Evolutionary conservation across 352 stramenopile species (phyloP).

Genomic region (Phytophthora melonis): DNA sequence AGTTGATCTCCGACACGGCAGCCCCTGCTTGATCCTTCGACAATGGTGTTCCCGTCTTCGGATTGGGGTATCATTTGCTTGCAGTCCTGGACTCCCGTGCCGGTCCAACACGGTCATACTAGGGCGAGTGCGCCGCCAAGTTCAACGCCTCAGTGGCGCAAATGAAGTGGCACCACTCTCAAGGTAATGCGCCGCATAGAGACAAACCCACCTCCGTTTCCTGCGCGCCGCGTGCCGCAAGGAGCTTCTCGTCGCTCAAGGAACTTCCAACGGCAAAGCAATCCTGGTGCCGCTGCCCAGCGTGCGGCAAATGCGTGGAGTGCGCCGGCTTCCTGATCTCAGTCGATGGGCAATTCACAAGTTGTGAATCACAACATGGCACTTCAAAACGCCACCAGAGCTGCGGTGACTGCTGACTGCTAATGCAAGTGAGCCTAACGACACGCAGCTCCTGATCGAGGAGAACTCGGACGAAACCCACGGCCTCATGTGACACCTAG

Average conservation of each 20-base stretch:
- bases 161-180: constrained; percentile 32
- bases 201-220: constrained; percentile 14
- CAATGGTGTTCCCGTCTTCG: constrained; percentile 16
- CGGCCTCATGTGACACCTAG: neutral
- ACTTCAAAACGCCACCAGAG: neutral
- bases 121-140: constrained; percentile 16
- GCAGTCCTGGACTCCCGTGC: constrained; percentile 18
- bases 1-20: constrained; percentile 5
- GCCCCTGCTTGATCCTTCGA: constrained; percentile 30
- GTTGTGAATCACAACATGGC: neutral
- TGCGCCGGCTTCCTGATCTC: constrained; percentile 14
- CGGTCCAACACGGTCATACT: constrained; percentile 18
- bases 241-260: constrained; percentile 8
- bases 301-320: neutral
- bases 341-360: constrained; percentile 2
- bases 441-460: neutral
- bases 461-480: neutral
- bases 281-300: neutral
- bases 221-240: constrained; percentile 7
- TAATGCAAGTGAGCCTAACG: neutral
- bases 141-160: neutral
- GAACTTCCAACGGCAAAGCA: neutral
- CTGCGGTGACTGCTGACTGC: neutral
- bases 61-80: constrained; percentile 32
- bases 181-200: constrained; percentile 19